Evolutionary conservation across 805 yeast species (phyloP), one percentile per base, ranked within the genome.

Genomic region (Cyberlindnera suaveolens): DNA sequence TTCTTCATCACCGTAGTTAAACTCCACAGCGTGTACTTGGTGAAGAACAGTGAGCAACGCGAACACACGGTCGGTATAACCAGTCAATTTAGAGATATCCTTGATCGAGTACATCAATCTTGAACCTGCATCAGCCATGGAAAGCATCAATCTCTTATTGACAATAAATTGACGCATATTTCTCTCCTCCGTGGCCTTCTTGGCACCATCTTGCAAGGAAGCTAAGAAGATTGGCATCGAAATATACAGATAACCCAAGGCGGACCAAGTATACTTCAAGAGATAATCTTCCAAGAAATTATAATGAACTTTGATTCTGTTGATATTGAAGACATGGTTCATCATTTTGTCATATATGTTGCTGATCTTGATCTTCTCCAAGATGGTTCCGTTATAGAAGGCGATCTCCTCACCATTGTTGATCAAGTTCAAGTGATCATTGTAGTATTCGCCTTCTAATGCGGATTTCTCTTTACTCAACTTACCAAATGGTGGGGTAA

Each of bases 41-140:
- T 90, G 96, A 46, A 90, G 68, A 26, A 80, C 80, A n/a, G 84
- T 71, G 42, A 90, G 67, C 40, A 90, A 68, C 16, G 78, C 75
- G 65, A 86, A 90, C 4, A 90, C 84, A 50, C 96, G 68, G 54
- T 87, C 91, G 1, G 96, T 87, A 59, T 85, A 84, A 11, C 97
- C 96, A 1, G 96, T 85, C 42, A 90, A 72, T 61, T 82, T 90
- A n/a, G 93, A 84, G 18, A 90, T 75, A 63, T 89, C 96, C 61
- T 90, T 90, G 52, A 89, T 85, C 2, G 97, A 88, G 63, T 87
- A 88, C 96, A 90, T 89, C 65, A 90, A 74, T 52, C 96, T 73
- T 13, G 95, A 84, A 5, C 97, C 97, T 0, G 98, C 96, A 66
- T 90, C 98, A 5, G 96, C 96, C 60, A 90, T 72, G 4, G 93